Evolutionary conservation across 2,329 filamentous ascomycete genomes (phyloP).

Genomic region (Shiraia bambusicola): DNA sequence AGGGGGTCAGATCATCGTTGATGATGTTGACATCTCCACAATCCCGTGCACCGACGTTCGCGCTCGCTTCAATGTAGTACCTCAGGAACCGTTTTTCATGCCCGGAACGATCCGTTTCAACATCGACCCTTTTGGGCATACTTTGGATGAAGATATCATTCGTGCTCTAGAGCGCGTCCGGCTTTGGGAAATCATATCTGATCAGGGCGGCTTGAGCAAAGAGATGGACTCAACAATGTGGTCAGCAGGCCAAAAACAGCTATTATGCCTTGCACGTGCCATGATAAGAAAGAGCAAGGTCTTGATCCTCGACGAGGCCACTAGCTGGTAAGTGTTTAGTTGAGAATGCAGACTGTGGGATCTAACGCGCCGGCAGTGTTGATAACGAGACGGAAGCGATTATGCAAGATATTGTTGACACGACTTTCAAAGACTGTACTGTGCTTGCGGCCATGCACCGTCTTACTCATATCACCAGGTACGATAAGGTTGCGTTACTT

Average conservation of each 20-base stretch:
- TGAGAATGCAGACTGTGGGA: too few relatives aligned
- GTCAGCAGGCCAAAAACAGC: constrained; percentile 74
- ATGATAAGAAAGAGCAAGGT: constrained; percentile 57
- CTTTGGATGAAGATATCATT: constrained; percentile 40
- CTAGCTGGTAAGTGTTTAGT: too few relatives aligned
- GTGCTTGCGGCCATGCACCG: constrained; percentile 7
- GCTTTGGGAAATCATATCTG: constrained; percentile 40
- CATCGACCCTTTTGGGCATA: constrained; percentile 44
- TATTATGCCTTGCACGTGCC: constrained; percentile 56
- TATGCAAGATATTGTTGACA: constrained; percentile 9
- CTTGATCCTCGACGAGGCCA: constrained; percentile 61
- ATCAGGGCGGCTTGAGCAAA: constrained; percentile 21
- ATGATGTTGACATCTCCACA: constrained; percentile 49
- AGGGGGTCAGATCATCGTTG: constrained; percentile 47
- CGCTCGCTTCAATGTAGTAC: constrained; percentile 46
- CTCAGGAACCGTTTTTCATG: constrained; percentile 54
- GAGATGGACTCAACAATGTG: neutral
- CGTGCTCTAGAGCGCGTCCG: constrained; percentile 47
- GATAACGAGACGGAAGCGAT: constrained; percentile 3
- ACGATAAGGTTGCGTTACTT: neutral
- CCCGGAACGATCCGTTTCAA: constrained; percentile 51
- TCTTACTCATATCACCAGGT: constrained; percentile 1
- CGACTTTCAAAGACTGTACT: constrained; percentile 12
- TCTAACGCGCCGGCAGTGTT: neutral
- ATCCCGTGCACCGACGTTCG: constrained; percentile 47